phyloP scores from a whole-genome alignment of 306 rosid genomes.

The Senna siamea region DNA sequence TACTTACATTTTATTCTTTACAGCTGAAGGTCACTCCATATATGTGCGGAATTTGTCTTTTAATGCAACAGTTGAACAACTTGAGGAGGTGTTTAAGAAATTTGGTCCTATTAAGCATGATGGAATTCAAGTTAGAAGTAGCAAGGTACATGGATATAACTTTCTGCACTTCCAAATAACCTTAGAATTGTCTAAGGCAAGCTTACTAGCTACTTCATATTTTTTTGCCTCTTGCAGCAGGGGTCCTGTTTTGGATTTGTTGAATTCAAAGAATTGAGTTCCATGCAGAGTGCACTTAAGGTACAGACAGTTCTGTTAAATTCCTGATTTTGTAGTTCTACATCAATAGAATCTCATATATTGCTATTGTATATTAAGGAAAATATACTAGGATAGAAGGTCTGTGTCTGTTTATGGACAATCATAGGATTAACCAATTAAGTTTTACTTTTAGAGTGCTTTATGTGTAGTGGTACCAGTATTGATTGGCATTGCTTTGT shows the following conservation, averaged over 20 bases:
- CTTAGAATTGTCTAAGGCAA: constrained; percentile 37
- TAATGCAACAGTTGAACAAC: constrained; percentile 87
- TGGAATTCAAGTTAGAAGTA: constrained; percentile 98
- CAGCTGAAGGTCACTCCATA: constrained; percentile 95
- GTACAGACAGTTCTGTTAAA: constrained; percentile 41
- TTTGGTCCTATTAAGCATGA: constrained; percentile 89
- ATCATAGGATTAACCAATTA: neutral
- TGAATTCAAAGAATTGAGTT: constrained; percentile 74
- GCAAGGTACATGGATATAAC: constrained; percentile 48
- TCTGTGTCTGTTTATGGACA: neutral
- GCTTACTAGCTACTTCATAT: constrained; percentile 29
- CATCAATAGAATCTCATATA: neutral
- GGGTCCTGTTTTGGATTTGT: constrained; percentile 98
- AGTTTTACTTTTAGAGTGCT: neutral
- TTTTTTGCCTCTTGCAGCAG: constrained; percentile 60
- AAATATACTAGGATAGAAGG: neutral
- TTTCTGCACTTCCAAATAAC: constrained; percentile 31
- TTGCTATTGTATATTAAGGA: neutral
- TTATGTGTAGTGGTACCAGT: neutral
- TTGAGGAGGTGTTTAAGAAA: constrained; percentile 83
- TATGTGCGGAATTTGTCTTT: constrained; percentile 86
- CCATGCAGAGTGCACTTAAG: constrained; percentile 87
- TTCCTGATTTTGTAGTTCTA: neutral
- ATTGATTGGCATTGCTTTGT: neutral
- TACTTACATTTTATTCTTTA: constrained; percentile 31